A percentile compares a stretch with the other conserved stretches of the same genome.
These are phyloP conservation scores for Suillus fuscotomentosus DNA, from an alignment of 768 basidiomycete genomes.

Conservation along the genomic window DNA sequence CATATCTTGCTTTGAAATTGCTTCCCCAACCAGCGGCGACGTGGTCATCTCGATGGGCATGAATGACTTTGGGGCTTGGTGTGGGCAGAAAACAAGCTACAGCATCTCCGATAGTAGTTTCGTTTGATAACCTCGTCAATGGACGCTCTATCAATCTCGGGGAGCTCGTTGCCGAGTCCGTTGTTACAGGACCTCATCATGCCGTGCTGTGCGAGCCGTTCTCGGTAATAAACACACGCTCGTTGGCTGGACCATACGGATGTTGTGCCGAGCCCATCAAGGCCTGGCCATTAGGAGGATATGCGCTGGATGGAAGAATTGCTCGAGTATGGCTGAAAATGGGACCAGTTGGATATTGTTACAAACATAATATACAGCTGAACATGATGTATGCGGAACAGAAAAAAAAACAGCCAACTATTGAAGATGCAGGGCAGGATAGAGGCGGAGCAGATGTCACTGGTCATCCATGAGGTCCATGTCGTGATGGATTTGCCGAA, in stretches of 20 bases:
- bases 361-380: conserved; percentile 16
- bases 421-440: background rate
- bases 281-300: conserved; percentile 46
- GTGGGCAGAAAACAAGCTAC: conserved; percentile 33
- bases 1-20: conserved; percentile 61
- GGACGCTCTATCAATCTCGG: conserved; percentile 17
- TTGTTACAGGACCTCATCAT: conserved; percentile 74
- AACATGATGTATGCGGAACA: background rate
- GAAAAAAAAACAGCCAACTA: background rate
- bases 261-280: conserved; percentile 50
- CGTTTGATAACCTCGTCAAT: conserved; percentile 18
- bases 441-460: background rate
- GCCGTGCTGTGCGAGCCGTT: conserved; percentile 46
- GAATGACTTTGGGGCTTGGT: conserved; percentile 83
- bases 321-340: conserved; percentile 27
- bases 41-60: conserved; percentile 77
- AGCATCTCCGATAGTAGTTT: conserved; percentile 12
- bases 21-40: conserved; percentile 37
- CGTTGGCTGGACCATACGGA: conserved; percentile 63
- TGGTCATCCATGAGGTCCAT: conserved; percentile 53
- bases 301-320: conserved; percentile 13
- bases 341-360: conserved; percentile 33
- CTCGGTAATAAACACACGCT: conserved; percentile 34
- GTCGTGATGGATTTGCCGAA: conserved; percentile 73
- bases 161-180: conserved; percentile 35